A percentile compares a stretch with the other conserved stretches of the same genome.
Evolutionary conservation across 306 rosid genomes (phyloP).

Genomic region (Geum urbanum): DNA sequence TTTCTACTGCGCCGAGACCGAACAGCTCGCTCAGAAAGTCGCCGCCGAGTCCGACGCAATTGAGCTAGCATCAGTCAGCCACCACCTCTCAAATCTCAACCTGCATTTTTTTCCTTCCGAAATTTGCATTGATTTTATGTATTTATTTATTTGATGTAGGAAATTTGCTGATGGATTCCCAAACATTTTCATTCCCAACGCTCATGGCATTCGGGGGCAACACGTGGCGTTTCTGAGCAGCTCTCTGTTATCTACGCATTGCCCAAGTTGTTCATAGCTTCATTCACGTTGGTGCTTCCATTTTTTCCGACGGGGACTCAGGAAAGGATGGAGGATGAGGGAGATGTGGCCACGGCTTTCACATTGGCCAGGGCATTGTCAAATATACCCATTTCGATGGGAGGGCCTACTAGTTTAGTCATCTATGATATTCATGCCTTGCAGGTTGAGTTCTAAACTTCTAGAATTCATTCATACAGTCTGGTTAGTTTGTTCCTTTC

Average conservation of each 20-base stretch:
- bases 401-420: constrained; percentile 94
- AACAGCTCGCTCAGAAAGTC: constrained; percentile 63
- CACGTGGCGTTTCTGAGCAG: constrained; percentile 98
- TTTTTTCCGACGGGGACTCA: constrained; percentile 95
- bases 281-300: constrained; percentile 92
- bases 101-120: background rate
- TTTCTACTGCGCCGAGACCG: constrained; percentile 79
- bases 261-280: constrained; percentile 82
- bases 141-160: constrained; percentile 29
- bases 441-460: constrained; percentile 52
- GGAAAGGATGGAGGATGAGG: constrained; percentile 99
- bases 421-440: constrained; percentile 95
- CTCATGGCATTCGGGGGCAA: constrained; percentile 89
- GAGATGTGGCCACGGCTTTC: constrained; percentile 96
- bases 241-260: constrained; percentile 86
- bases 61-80: constrained; percentile 60
- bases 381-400: constrained; percentile 89
- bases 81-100: background rate
- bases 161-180: constrained; percentile 97
- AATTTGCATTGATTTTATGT: background rate
- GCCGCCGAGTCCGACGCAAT: constrained; percentile 65
- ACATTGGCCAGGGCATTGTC: constrained; percentile 93
- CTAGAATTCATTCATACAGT: background rate
- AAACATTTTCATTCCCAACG: constrained; percentile 92
- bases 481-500: constrained; percentile 1